Conservation (phyloP, 257 asterid species). For the Coffea eugenioides region DNA sequence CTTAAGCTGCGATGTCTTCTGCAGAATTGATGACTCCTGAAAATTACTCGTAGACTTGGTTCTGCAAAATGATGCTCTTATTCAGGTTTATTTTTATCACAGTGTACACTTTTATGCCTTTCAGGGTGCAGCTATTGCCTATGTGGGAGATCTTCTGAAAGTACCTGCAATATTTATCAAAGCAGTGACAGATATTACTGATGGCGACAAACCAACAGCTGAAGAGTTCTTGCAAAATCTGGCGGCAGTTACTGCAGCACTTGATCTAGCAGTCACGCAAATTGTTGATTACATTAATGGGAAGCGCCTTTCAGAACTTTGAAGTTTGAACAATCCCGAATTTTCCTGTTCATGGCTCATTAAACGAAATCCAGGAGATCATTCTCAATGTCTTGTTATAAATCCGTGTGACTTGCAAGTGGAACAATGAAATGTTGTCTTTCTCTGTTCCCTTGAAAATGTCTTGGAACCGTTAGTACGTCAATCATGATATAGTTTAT, state of each 20-base stretch:
- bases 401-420: background rate
- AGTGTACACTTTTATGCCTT: background rate
- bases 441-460: background rate
- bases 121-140: conserved; percentile 98
- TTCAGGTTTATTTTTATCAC: background rate
- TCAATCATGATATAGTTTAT: background rate
- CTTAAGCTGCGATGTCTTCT: background rate
- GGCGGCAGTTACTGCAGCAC: conserved; percentile 85
- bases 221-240: conserved; percentile 85
- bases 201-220: conserved; percentile 87
- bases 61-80: conserved; percentile 8
- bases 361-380: background rate
- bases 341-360: background rate
- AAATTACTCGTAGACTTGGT: background rate
- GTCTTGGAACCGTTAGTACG: background rate
- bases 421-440: background rate
- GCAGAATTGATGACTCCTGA: background rate
- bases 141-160: conserved; percentile 82
- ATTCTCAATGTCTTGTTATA: background rate
- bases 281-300: conserved; percentile 73
- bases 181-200: conserved; percentile 90
- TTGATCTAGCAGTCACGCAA: conserved; percentile 59
- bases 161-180: conserved; percentile 78
- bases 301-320: conserved; percentile 61
- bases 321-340: conserved; percentile 45